Percentiles rank a stretch among this genome's conserved stretches.
phyloP scores from a whole-genome alignment of 768 basidiomycete genomes.

The Suillus lakei region DNA sequence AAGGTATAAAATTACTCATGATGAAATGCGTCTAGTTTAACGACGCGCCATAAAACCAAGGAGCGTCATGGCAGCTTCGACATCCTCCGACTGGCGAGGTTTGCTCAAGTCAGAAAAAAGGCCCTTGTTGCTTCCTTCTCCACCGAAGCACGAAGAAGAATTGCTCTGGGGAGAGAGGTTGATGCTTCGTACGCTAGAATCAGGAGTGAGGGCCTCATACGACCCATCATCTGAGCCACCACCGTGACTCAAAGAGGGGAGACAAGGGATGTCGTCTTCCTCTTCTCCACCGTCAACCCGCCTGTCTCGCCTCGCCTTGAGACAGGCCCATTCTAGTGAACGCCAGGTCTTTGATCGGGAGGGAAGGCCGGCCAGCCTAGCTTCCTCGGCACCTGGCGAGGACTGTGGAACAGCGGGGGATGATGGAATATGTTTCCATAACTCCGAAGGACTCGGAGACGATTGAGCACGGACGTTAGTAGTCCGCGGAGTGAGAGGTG shows the following conservation, averaged over 20 bases:
- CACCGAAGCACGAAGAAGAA: neutral
- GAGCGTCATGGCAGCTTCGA: slow-evolving; percentile 42
- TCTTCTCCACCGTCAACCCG: slow-evolving; percentile 26
- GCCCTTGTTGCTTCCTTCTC: slow-evolving; percentile 2
- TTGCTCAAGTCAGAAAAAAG: slow-evolving; percentile 8
- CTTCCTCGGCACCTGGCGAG: slow-evolving; percentile 27
- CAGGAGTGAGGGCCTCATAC: slow-evolving; percentile 21
- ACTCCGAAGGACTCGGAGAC: slow-evolving; percentile 21
- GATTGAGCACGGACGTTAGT: slow-evolving; percentile 12
- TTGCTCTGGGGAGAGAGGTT: slow-evolving; percentile 12
- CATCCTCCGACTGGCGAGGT: slow-evolving; percentile 33
- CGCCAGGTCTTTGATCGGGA: slow-evolving; percentile 46
- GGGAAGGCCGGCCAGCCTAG: slow-evolving; percentile 28
- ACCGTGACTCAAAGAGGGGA: slow-evolving; percentile 13
- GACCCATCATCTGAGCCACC: slow-evolving; percentile 17
- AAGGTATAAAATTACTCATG: neutral
- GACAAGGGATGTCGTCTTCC: slow-evolving; percentile 14
- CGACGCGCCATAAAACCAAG: slow-evolving; percentile 35
- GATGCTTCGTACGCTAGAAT: slow-evolving; percentile 11
- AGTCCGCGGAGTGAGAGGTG: slow-evolving; percentile 35
- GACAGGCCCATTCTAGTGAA: slow-evolving; percentile 80
- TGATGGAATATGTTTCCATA: slow-evolving; percentile 37
- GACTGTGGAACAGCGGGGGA: slow-evolving; percentile 28
- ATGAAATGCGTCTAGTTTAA: slow-evolving; percentile 7
- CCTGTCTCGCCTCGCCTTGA: slow-evolving; percentile 42